Base-by-base conservation (phyloP, 352 stramenopile genomes). In the Saprolegnia parasitica region DNA sequence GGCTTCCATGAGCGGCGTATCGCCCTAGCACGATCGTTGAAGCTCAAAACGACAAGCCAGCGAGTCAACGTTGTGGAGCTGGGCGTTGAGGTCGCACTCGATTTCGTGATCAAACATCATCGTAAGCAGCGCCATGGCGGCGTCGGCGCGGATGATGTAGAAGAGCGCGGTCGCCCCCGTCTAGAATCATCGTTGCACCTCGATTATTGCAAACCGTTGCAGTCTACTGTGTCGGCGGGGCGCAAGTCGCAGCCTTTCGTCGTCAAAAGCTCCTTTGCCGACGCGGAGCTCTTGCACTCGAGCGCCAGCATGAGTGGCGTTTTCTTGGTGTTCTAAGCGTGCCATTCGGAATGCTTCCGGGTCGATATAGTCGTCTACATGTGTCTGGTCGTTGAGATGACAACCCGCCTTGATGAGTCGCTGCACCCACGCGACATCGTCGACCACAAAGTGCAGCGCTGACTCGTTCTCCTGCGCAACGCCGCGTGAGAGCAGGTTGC, bases 51-150 rank as follows among this genome's bases (percentile, higher is more conserved):
- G 1, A 35, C 9, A 60, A 13, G 4, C 3, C 4, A 40, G 2
- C 24, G 24, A 29, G 47, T 5, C 2, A 2, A 60, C 52, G 20
- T 60, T 9, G n/a, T 60, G 52, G 11, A 40, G 24, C 35, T 60
- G 52, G 13, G 52, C 52, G 20, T 60, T 60, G 13, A 60, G 52
- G 52, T 60, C 52, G 24, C 24, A 42, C 11, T 60, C 52, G 3
- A 35, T 16, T 60, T 60, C 52, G 11, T 11, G 13, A 3, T 60
- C 52, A 60, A 60, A 60, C 16, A 60, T 13, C 3, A 11, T 16
- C 3, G 4, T 9, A 9, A 60, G 52, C 24, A 60, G 35, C 24
- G 24, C 35, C 35, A 8, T 15, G 35, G 52, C n/a, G n/a, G n/a
- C 52, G 4, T 60, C 3, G 11, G 11, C 20, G 11, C 35, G 52